Evolutionary conservation across 768 basidiomycete genomes (phyloP), one percentile per base, ranked within the genome.

Genomic region (Hygrocybe punicea): DNA sequence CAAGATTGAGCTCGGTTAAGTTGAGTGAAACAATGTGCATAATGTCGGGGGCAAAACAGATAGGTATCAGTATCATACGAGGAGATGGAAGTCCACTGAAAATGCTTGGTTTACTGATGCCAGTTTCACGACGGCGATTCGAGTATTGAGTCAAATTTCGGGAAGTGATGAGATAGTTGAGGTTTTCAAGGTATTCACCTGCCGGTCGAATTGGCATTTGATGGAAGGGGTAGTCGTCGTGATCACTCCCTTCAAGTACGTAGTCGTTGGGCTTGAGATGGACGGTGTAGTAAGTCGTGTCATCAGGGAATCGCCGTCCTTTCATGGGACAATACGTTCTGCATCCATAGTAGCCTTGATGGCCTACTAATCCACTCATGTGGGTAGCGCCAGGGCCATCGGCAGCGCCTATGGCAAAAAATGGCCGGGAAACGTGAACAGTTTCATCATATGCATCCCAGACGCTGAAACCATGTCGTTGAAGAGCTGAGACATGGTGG

Each of bases 1-100:
- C 37, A 24, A 40, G 16, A 19, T 36, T 10, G 1, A 80, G 65
- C 13, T 78, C 75, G 2, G 73, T 69, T 49, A 80, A 65, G 17
- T 69, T 70, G 49, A 76, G 57, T 5, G 56, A 55, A 6, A 64
- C n/a, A 0, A 76, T 63, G 57, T 80, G 76, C 78, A 82, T 82
- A 0, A n/a, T n/a, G n/a, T n/a, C n/a, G n/a, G n/a, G n/a, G n/a
- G n/a, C n/a, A n/a, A n/a, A n/a, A n/a, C n/a, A 71, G 16, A 7
- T 11, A 21, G 48, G 73, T 34, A 0, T 67, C 63, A 49, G 79
- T 81, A 0, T 70, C 73, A 29, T 66, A 70, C 23, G 71, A 63
- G 0, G 65, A 57, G 61, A 78, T 78, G 21, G 17, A 10, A 81
- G 61, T 0, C 73, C 75, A n/a, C 64, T 63, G 23, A 81, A 69